Base-by-base conservation (phyloP, 768 basidiomycete species). In the Sutorius australiensis region DNA sequence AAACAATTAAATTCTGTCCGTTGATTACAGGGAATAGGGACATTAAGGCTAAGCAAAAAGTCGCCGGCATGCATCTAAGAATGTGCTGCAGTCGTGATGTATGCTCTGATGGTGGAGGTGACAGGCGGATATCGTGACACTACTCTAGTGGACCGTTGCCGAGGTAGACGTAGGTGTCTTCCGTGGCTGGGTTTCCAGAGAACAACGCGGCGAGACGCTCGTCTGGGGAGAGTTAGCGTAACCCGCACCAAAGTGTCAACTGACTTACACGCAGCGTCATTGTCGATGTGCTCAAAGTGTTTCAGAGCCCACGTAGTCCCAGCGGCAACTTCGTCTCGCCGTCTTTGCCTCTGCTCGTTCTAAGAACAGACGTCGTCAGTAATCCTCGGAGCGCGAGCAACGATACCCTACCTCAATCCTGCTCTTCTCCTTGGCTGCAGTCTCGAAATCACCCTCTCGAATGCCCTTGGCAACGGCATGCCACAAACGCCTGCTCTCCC, bases 321-420 rank as follows among this genome's bases (percentile, higher is more conserved):
- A n/a, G 78, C 83, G 0, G 87, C 83, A 8, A 63, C 60, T 68
- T 98, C 95, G 56, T 94, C 90, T 62, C 83, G 86, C 56, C 95
- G 77, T 70, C 81, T 78, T 72, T 95, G 92, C 51, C 95, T 79
- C 73, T 97, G 93, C 32, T 94, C 89, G 59, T 95, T 97, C 93
- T 95, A 58, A 31, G 27, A 48, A 44, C 24, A 42, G 27, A 43
- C n/a, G n/a, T 28, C 7, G 24, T 56, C 14, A 57, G 5, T 2
- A 36, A 6, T 31, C 42, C 4, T 12, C 12, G 2, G 7, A 27
- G 28, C 10, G 17, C 14, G 3, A 27, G 27, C 12, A 24, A 9
- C 12, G 27, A 19, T 34, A 32, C 1, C 69, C 72, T 53, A 89
- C 92, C 87, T 98, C 95, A 43, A 98, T 93, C 70, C 84, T 80